Evolutionary conservation across 306 rosid species (phyloP), one percentile per base, ranked within the genome.

Genomic region (Ormosia emarginata): DNA sequence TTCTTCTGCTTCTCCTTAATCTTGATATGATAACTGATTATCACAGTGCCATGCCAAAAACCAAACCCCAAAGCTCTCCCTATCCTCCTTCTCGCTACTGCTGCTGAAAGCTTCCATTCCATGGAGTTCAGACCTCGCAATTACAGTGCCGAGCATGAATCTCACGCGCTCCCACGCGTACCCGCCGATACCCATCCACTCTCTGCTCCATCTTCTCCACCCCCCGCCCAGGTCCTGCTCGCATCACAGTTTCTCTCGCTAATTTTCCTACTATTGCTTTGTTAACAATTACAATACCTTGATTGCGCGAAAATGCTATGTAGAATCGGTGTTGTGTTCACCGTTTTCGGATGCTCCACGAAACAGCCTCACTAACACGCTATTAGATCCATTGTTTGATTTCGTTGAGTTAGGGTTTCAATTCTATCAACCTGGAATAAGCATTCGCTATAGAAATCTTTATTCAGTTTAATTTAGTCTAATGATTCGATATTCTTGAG

Each of bases 81-180:
- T 52, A 9, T 40, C 7, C 37, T 15, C 6, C 40, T 15, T 50
- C 17, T 67, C 47, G 8, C 47, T 6, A 39, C 39, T 15, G 46
- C 39, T 15, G 43, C 40, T 14, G 69, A 59, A 50, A 55, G 81
- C 79, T 82, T 75, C 73, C 82, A 91, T 95, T 75, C 75, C 82
- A 91, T 95, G 98, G 98, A 90, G 92, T 93, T 95, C 91, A 91
- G 90, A 84, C 87, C 83, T 43, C 97, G 99, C 69, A 75, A 85
- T 70, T 95, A 93, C 92, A 69, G 29, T 44, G 86, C 92, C 17
- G 91, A 95, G 71, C 71, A 79, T 12, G 46, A 80, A 75, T 68
- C 90, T 81, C 91, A 85, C 86, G 87, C 87, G 84, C 94, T 93
- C 49, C 90, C 88, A 75, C 94, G 93, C 11, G 29, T 67, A 75